phyloP scores from a whole-genome alignment of 108 stramenopile genomes.

The Pseudonitzschia delicatissima region DNA sequence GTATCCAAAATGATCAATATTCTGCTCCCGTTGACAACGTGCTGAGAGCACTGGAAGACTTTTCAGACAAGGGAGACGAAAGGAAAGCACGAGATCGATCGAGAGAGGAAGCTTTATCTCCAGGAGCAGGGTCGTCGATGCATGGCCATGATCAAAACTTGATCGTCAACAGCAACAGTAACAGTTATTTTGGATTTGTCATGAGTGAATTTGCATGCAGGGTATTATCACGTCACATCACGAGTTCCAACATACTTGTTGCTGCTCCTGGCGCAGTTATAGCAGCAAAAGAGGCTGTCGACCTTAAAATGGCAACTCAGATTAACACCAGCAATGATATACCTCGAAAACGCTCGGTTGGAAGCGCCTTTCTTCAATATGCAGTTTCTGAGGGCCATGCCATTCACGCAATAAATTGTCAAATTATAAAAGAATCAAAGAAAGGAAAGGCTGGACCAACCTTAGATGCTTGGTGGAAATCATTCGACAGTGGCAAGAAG shows the following conservation, averaged over 20 bases:
- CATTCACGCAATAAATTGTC: conserved; percentile 24
- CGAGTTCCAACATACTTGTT: conserved; percentile 41
- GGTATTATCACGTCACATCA: conserved; percentile 38
- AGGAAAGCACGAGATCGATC: too few species aligned
- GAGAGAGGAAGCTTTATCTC: too few species aligned
- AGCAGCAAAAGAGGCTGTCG: conserved; percentile 1
- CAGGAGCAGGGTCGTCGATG: too few species aligned
- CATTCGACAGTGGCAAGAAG: background rate
- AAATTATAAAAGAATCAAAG: background rate
- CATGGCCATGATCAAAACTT: too few species aligned
- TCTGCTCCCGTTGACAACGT: too few species aligned
- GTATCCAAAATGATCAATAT: too few species aligned
- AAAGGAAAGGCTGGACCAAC: conserved; percentile 6
- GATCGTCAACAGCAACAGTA: too few species aligned
- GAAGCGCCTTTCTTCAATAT: conserved; percentile 14
- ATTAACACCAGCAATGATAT: background rate
- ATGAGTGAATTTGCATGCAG: conserved; percentile 39
- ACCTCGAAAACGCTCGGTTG: conserved; percentile 18
- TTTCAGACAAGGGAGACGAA: too few species aligned
- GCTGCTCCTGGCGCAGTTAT: conserved; percentile 25
- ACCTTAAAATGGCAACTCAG: background rate
- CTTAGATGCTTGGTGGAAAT: conserved; percentile 32
- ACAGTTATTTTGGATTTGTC: conserved; percentile 36
- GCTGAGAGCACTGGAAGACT: too few species aligned
- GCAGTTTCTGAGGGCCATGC: conserved; percentile 11